Base-by-base conservation (phyloP, 305 asterid species). In the Salvia sclarea region DNA sequence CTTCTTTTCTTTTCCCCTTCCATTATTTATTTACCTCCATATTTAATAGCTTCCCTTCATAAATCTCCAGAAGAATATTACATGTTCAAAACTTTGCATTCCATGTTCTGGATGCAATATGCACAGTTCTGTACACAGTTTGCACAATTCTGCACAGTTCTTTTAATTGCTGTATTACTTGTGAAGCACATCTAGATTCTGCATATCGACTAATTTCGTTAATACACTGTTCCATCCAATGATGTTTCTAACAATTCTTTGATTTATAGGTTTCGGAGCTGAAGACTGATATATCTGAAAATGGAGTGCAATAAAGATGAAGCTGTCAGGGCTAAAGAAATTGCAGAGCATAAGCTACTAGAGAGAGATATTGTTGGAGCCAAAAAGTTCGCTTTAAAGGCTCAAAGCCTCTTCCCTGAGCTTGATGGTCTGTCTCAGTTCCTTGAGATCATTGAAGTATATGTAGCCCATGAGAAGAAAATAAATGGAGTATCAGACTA, bases 341-440 rank as follows among this genome's bases (percentile, higher is more conserved):
- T 84, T 30, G 86, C 94, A 0, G 90, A 88, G 83, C 61, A 66
- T 66, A 83, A 69, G 78, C 74, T 84, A 66, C 52, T 53, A 7
- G 82, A 83, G 67, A 78, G 75, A 66, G 90, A 90, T 67, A 56
- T 79, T n/a, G 8, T 18, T 11, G 93, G 84, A 70, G 90, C 93
- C 41, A 79, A 73, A 68, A 75, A 18, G 49, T 80, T 81, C 25
- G 84, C 90, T 44, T 64, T 74, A 43, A 80, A 80, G 84, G 96
- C 94, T 49, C 85, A 68, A 53, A 76, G n/a, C 64, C 74, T 86
- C 48, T 90, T 66, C 69, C 82, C 94, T 4, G 78, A 71, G 61
- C 90, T 86, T 35, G 88, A 85, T 8, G 97, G 91, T 21, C 83
- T 90, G 40, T 77, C 89, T 11, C 87, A 79, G 66, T 69, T 88